Conservation (phyloP, 306 rosid genomes). For the Rosa rugosa region DNA sequence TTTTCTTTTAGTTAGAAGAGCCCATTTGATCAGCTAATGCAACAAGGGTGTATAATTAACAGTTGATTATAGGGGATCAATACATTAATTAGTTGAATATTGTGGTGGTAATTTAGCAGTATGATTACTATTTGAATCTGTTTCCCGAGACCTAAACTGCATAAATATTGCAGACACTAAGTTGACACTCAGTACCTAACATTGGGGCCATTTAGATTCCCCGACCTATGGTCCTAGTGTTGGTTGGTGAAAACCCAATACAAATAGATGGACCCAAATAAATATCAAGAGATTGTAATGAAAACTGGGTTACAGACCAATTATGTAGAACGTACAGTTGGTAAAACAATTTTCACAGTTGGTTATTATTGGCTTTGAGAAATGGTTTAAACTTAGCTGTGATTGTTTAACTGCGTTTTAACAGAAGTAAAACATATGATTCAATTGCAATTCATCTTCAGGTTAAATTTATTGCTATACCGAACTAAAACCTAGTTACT, state of each 20-base stretch:
- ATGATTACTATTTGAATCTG: background rate
- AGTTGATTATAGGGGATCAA: background rate
- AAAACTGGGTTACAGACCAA: background rate
- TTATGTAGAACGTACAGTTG: background rate
- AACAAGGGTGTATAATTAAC: background rate
- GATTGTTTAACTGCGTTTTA: background rate
- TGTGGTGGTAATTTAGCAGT: background rate
- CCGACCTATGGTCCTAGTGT: slow-evolving; percentile 8
- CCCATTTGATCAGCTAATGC: background rate
- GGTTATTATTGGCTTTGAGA: background rate
- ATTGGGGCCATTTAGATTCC: background rate
- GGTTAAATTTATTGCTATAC: background rate
- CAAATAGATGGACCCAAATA: background rate
- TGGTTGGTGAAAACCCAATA: background rate
- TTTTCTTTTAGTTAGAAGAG: background rate
- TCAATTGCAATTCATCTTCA: too few relatives aligned
- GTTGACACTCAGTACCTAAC: background rate
- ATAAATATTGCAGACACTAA: background rate
- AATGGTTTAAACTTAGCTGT: background rate
- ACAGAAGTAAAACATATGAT: background rate
- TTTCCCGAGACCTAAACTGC: background rate
- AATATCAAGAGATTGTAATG: background rate
- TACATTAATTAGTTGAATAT: background rate
- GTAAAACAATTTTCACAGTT: background rate
- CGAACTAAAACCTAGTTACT: background rate